phyloP scores from a whole-genome alignment of 768 basidiomycete genomes.

The Leucosporidium yakuticum region DNA sequence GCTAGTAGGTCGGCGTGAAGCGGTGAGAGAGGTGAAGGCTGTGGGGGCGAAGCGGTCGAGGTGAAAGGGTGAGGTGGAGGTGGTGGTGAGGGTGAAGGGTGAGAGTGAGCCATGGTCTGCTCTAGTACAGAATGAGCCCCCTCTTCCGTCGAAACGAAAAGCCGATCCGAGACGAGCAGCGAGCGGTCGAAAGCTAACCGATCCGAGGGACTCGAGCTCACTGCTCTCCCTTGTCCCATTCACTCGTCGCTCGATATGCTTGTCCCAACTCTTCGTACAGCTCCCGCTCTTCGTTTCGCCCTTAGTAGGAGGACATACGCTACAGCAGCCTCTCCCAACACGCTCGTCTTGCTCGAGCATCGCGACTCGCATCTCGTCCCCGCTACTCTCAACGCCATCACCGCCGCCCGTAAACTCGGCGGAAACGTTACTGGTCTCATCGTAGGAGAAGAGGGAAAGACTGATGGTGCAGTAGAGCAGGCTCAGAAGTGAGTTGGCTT shows the following conservation, averaged over 20 bases:
- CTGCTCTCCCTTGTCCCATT: too few relatives aligned
- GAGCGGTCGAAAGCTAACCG: too few relatives aligned
- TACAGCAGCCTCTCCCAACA: constrained; percentile 37
- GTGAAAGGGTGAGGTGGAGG: too few relatives aligned
- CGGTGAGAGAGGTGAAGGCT: too few relatives aligned
- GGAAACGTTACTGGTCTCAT: constrained; percentile 76
- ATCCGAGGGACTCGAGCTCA: too few relatives aligned
- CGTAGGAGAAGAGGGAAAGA: constrained; percentile 58
- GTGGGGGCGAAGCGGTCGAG: too few relatives aligned
- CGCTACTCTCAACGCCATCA: constrained; percentile 79
- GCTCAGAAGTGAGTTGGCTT: constrained; percentile 65
- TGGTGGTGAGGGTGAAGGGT: too few relatives aligned
- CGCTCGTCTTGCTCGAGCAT: constrained; percentile 88
- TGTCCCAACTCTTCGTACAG: too few relatives aligned
- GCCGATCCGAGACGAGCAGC: constrained; percentile 48
- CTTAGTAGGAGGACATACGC: not conserved
- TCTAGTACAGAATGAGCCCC: too few relatives aligned
- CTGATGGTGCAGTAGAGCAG: constrained; percentile 60
- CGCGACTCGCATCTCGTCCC: constrained; percentile 72
- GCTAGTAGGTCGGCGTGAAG: constrained; percentile 54
- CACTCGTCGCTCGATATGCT: too few relatives aligned
- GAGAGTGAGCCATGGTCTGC: too few relatives aligned
- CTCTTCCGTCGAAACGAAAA: too few relatives aligned
- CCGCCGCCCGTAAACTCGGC: constrained; percentile 79
- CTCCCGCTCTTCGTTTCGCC: not conserved